Percentiles rank a stretch among this genome's conserved stretches.
Conservation (phyloP, 2,329 filamentous ascomycete genomes). For the Penicillium expansum region DNA sequence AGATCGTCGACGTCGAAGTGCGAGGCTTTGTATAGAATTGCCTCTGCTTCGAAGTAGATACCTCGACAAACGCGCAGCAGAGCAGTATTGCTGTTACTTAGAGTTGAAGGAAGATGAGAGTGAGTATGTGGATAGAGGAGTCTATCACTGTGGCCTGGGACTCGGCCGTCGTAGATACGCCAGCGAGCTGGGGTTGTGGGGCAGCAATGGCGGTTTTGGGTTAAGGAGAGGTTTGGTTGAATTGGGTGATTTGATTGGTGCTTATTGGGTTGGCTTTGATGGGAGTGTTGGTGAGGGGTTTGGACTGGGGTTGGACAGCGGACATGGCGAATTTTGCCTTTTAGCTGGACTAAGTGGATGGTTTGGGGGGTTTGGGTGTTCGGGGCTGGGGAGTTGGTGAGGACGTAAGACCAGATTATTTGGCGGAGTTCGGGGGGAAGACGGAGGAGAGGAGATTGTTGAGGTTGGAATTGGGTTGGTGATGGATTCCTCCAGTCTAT, state of each 20-base stretch:
- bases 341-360: slow-evolving; percentile 38
- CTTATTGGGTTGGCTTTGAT: neutral
- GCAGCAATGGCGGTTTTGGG: slow-evolving; percentile 35
- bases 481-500: slow-evolving; percentile 12
- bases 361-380: slow-evolving; percentile 16
- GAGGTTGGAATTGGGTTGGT: slow-evolving; percentile 6
- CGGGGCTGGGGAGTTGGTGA: slow-evolving; percentile 21
- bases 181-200: slow-evolving; percentile 33
- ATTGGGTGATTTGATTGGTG: neutral
- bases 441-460: slow-evolving; percentile 23
- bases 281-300: neutral
- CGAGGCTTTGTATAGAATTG: slow-evolving; percentile 29
- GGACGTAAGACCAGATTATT: slow-evolving; percentile 40
- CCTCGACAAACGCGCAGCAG: slow-evolving; percentile 35
- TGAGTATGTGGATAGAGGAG: slow-evolving; percentile 39
- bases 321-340: slow-evolving; percentile 37
- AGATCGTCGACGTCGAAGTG: slow-evolving; percentile 39
- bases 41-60: slow-evolving; percentile 36
- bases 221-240: slow-evolving; percentile 19
- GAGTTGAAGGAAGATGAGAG: slow-evolving; percentile 19
- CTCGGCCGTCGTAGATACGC: slow-evolving; percentile 24
- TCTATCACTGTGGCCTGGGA: slow-evolving; percentile 18
- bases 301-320: slow-evolving; percentile 21
- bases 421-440: slow-evolving; percentile 39
- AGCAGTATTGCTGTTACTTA: slow-evolving; percentile 25